These are phyloP conservation scores for Kentomonas sorsogonicus DNA, from an alignment of 208 protist species.

Conservation along the genomic window DNA sequence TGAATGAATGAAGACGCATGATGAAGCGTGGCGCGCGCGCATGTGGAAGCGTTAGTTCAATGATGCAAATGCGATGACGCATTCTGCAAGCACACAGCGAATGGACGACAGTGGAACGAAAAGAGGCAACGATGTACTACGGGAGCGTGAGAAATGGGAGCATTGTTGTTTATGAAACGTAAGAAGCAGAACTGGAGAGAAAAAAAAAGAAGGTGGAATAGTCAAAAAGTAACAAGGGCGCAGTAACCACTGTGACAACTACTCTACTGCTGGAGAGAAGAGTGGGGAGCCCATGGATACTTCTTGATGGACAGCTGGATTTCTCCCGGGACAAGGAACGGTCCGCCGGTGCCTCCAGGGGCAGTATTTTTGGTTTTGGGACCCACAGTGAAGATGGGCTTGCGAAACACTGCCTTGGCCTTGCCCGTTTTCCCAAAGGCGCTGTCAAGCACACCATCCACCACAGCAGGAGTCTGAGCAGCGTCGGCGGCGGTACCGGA, in stretches of 20 bases:
- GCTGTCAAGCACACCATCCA: conserved; percentile 56
- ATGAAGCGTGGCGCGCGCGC: not conserved
- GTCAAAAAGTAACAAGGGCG: too few relatives aligned
- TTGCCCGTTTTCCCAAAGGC: conserved; percentile 81
- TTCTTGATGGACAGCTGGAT: conserved; percentile 61
- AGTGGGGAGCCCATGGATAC: conserved; percentile 50
- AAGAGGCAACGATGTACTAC: too few relatives aligned
- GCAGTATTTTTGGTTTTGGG: conserved; percentile 4
- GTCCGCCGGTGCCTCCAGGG: not conserved
- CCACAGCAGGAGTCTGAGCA: not conserved
- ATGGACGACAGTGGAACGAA: too few relatives aligned
- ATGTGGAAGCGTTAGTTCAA: not conserved
- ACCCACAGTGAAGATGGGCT: conserved; percentile 34
- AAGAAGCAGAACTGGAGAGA: not conserved
- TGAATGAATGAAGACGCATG: not conserved
- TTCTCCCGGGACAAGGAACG: conserved; percentile 21
- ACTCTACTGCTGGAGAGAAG: conserved; percentile 53
- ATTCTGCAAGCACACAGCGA: too few relatives aligned
- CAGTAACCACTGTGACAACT: too few relatives aligned
- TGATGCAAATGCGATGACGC: not conserved
- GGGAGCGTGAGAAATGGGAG: too few relatives aligned
- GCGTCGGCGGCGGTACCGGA: conserved; percentile 8
- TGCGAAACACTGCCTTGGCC: conserved; percentile 58
- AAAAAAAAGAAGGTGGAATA: too few relatives aligned
- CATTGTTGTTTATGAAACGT: not conserved